phyloP scores from a whole-genome alignment of 805 yeast genomes.

The Schwanniomyces occidentalis region DNA sequence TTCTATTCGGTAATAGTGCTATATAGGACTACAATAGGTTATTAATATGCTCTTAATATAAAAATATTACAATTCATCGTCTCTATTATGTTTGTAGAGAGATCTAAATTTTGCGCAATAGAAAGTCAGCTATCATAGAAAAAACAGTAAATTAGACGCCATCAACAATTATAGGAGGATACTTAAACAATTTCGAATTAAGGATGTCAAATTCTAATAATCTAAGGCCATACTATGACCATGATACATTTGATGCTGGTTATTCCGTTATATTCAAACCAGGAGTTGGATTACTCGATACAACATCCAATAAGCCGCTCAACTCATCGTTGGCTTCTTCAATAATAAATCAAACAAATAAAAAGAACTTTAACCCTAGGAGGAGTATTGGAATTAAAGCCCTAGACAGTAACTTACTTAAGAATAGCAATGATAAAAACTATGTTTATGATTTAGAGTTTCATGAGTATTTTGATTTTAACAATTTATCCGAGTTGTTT shows the following conservation, averaged over 20 bases:
- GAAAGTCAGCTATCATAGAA: background rate
- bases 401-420: slow-evolving; percentile 13
- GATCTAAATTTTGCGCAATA: no score
- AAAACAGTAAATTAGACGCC: background rate
- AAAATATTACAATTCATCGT: background rate
- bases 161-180: background rate
- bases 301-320: slow-evolving; percentile 37
- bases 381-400: slow-evolving; percentile 16
- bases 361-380: slow-evolving; percentile 14
- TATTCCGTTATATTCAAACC: slow-evolving; percentile 61
- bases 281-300: slow-evolving; percentile 60
- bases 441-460: slow-evolving; percentile 61
- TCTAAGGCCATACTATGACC: slow-evolving; percentile 69
- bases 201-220: slow-evolving; percentile 12
- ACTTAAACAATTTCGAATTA: background rate
- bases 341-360: slow-evolving; percentile 13
- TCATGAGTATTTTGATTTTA: slow-evolving; percentile 62
- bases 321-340: slow-evolving; percentile 26
- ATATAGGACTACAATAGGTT: no score
- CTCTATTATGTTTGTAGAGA: background rate
- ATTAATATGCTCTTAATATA: background rate
- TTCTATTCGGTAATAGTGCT: no score
- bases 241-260: slow-evolving; percentile 65
- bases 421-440: slow-evolving; percentile 32
- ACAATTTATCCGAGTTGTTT: slow-evolving; percentile 56